A percentile compares a stretch with the other conserved stretches of the same genome.
Evolutionary conservation across 169 alveolate species (phyloP).

Genomic region (Besnoitia besnoiti): DNA sequence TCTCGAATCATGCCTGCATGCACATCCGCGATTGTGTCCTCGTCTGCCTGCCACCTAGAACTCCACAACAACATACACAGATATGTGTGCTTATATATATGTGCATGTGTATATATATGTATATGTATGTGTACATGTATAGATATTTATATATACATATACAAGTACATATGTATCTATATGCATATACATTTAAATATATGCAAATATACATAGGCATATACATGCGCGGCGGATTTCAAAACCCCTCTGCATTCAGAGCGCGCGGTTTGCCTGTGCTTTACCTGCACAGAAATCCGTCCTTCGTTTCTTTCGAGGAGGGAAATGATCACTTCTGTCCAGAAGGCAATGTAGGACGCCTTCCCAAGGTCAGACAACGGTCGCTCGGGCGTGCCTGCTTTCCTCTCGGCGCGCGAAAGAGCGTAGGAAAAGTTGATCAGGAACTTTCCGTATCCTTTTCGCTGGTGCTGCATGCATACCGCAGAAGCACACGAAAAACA

Average conservation of each 20-base stretch:
- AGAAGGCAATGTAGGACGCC: conserved; percentile 94
- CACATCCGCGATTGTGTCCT: too few relatives aligned
- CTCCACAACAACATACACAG: too few relatives aligned
- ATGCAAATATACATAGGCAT: neutral
- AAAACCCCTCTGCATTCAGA: neutral
- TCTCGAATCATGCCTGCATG: too few relatives aligned
- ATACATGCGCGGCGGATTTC: neutral
- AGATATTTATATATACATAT: neutral
- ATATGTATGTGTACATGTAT: neutral
- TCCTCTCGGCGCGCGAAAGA: conserved; percentile 91
- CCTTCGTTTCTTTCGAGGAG: conserved; percentile 71
- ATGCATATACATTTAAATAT: neutral
- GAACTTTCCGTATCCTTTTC: conserved; percentile 92
- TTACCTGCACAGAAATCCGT: conserved; percentile 74
- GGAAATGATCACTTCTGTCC: conserved; percentile 92
- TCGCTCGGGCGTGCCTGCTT: conserved; percentile 97
- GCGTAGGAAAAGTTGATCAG: conserved; percentile 89
- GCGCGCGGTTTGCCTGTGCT: neutral
- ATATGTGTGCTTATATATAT: neutral
- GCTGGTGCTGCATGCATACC: conserved; percentile 80
- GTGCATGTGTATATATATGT: neutral
- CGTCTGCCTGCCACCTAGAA: too few relatives aligned
- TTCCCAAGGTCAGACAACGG: conserved; percentile 97
- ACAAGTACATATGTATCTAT: neutral
- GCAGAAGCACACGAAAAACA: neutral